Evolutionary conservation across 2,329 filamentous ascomycete species (phyloP).

Genomic region (Ophiostoma novo-ulmi): DNA sequence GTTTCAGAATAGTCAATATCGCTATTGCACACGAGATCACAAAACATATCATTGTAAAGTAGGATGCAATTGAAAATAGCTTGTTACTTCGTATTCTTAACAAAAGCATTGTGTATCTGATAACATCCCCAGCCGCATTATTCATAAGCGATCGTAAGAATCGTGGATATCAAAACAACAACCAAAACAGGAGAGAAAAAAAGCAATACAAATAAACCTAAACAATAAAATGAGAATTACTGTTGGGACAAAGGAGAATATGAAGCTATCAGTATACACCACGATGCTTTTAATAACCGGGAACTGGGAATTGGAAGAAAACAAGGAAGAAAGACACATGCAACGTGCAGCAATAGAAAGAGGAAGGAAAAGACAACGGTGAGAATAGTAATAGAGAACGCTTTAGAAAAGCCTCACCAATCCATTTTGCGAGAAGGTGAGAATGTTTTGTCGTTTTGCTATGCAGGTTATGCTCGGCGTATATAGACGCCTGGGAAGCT

Average conservation of each 20-base stretch:
- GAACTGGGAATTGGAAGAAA: background rate
- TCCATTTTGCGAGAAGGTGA: too few relatives aligned
- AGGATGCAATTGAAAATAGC: background rate
- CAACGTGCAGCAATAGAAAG: background rate
- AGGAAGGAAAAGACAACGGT: background rate
- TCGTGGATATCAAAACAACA: constrained; percentile 10
- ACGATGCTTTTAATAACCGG: background rate
- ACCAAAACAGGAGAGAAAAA: background rate
- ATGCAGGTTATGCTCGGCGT: background rate
- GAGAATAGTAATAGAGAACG: background rate
- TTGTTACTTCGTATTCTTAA: background rate
- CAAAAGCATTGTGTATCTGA: background rate
- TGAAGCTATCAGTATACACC: background rate
- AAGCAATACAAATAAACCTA: background rate
- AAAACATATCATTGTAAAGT: background rate
- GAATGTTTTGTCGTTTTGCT: background rate
- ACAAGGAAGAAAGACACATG: background rate
- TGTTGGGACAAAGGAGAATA: background rate
- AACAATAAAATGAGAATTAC: background rate
- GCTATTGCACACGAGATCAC: background rate
- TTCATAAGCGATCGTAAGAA: background rate
- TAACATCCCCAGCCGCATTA: background rate
- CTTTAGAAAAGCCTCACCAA: too few relatives aligned
- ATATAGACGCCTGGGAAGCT: background rate
- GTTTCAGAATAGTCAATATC: background rate